A percentile compares a stretch with the other conserved stretches of the same genome.
Evolutionary conservation across 345 rosid species (phyloP).

Genomic region (Boechera retrofracta): DNA sequence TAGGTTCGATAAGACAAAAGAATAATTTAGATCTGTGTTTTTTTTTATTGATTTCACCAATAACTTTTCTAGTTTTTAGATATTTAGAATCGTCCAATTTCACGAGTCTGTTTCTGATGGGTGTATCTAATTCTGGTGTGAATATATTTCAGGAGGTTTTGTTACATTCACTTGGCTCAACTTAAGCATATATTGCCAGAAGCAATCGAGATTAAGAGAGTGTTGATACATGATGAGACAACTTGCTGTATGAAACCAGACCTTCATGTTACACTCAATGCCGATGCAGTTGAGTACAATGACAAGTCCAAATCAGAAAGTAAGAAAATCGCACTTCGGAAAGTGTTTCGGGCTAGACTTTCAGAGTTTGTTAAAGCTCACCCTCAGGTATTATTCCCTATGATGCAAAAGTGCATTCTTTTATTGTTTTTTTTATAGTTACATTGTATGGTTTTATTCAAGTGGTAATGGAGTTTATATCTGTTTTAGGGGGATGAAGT

Average conservation of each 20-base stretch:
- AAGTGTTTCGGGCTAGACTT: constrained; percentile 66
- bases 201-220: constrained; percentile 68
- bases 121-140: neutral
- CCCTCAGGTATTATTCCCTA: constrained; percentile 58
- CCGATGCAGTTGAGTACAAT: constrained; percentile 53
- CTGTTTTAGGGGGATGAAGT: constrained; percentile 71
- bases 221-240: constrained; percentile 63
- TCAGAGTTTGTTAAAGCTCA: constrained; percentile 60
- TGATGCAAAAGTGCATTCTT: neutral
- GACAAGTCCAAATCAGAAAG: constrained; percentile 47
- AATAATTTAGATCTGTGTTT: neutral
- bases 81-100: neutral
- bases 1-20: constrained; percentile 18
- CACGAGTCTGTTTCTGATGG: neutral
- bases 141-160: constrained; percentile 69
- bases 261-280: constrained; percentile 64
- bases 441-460: neutral
- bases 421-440: neutral
- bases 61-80: neutral
- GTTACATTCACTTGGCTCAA: constrained; percentile 68
- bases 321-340: constrained; percentile 58
- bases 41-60: neutral
- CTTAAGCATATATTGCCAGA: constrained; percentile 81
- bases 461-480: constrained; percentile 14
- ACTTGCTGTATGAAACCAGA: constrained; percentile 84